Evolutionary conservation across 345 rosid species (phyloP).

Genomic region (Mallotus nudiflorus): DNA sequence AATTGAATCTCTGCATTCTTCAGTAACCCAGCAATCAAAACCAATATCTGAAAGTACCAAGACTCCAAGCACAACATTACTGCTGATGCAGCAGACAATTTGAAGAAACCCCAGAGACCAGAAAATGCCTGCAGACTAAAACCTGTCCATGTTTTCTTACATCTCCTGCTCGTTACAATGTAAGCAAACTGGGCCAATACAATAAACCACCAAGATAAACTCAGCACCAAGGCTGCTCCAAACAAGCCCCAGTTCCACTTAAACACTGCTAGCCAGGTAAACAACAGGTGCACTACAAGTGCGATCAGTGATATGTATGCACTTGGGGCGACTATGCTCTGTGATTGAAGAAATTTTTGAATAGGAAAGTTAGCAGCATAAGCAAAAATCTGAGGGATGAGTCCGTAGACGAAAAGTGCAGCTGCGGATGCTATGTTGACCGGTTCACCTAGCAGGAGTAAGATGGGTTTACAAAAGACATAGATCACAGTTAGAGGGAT

Average conservation of each 20-base stretch:
- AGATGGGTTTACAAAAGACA: conserved; percentile 48
- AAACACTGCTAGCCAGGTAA: conserved; percentile 24
- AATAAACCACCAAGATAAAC: conserved; percentile 28
- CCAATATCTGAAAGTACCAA: conserved; percentile 30
- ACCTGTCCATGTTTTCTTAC: conserved; percentile 26
- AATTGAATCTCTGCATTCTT: conserved; percentile 17
- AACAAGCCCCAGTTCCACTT: conserved; percentile 23
- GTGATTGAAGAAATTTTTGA: conserved; percentile 31
- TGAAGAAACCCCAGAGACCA: conserved; percentile 23
- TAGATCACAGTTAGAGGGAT: conserved; percentile 52
- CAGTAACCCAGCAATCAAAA: conserved; percentile 30
- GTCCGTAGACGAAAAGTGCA: conserved; percentile 35
- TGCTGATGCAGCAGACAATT: conserved; percentile 31
- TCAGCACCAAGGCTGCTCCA: conserved; percentile 27
- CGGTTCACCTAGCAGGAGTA: conserved; percentile 57
- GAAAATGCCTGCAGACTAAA: conserved; percentile 20
- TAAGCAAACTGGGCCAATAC: conserved; percentile 23
- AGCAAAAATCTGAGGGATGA: conserved; percentile 33
- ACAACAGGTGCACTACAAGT: conserved; percentile 14
- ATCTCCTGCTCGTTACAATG: conserved; percentile 10
- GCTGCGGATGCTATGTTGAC: conserved; percentile 57
- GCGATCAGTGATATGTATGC: conserved; percentile 23
- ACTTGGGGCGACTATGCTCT: conserved; percentile 27
- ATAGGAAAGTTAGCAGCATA: conserved; percentile 61
- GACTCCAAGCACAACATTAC: conserved; percentile 32